Conservation (phyloP, 108 stramenopile species). For the Cyclostephanos invisitatus region DNA sequence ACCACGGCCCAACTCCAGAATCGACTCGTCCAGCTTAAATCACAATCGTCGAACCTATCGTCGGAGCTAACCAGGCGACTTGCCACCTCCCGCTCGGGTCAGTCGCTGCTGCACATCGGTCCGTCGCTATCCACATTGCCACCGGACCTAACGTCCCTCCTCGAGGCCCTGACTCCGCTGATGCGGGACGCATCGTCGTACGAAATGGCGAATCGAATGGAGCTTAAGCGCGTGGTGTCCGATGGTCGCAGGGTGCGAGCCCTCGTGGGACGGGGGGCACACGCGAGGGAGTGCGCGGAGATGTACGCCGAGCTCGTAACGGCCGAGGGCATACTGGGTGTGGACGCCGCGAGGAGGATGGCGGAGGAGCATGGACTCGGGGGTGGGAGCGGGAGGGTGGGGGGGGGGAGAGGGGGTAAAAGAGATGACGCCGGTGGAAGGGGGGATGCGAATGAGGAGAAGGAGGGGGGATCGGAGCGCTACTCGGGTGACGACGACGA, state of each 20-base stretch:
- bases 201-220: slow-evolving; percentile 50
- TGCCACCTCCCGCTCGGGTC: slow-evolving; percentile 84
- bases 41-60: slow-evolving; percentile 67
- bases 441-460: background rate
- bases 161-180: slow-evolving; percentile 71
- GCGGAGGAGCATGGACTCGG: background rate
- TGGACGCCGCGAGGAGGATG: slow-evolving; percentile 23
- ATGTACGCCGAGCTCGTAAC: slow-evolving; percentile 72
- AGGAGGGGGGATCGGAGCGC: slow-evolving; percentile 5
- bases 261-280: slow-evolving; percentile 44
- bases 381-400: background rate
- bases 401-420: background rate
- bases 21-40: slow-evolving; percentile 37
- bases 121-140: slow-evolving; percentile 74
- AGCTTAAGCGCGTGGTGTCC: slow-evolving; percentile 61
- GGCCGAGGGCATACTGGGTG: slow-evolving; percentile 57
- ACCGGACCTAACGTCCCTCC: slow-evolving; percentile 72
- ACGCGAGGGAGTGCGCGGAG: slow-evolving; percentile 68
- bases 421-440: background rate
- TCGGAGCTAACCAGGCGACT: slow-evolving; percentile 77
- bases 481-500: slow-evolving; percentile 16
- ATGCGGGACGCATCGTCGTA: slow-evolving; percentile 53
- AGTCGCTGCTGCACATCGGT: slow-evolving; percentile 82
- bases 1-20: slow-evolving; percentile 40
- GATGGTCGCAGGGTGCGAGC: slow-evolving; percentile 50